Evolutionary conservation across 306 rosid genomes (phyloP).

Genomic region (Cucurbita ficifolia): DNA sequence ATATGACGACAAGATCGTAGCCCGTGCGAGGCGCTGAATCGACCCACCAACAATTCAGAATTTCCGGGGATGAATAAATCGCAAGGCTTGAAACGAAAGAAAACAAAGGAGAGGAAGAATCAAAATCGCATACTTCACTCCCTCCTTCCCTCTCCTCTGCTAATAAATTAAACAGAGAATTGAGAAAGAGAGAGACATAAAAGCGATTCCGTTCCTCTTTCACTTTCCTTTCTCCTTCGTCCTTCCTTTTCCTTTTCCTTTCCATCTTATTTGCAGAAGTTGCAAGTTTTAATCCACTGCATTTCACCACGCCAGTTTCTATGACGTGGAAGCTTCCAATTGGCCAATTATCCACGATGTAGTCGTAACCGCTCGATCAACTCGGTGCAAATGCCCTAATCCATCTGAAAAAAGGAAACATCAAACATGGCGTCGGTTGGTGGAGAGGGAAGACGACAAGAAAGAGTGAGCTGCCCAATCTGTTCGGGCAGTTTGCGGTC

Average conservation of each 20-base stretch:
- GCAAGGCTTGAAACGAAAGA: background rate
- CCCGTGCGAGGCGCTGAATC: conserved; percentile 7
- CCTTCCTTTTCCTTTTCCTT: background rate
- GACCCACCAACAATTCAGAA: conserved; percentile 4
- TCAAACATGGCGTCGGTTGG: conserved; percentile 6
- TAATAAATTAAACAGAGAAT: conserved; percentile 21
- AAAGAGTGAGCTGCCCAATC: background rate
- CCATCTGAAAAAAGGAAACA: background rate
- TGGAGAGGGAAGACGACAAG: background rate
- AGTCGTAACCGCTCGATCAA: background rate
- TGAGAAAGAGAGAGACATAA: conserved; percentile 19
- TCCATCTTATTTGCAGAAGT: background rate
- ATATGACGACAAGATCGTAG: background rate
- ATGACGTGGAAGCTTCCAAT: background rate
- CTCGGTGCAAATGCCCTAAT: background rate
- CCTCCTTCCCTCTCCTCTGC: conserved; percentile 21
- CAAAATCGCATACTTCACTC: conserved; percentile 7
- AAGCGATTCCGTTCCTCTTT: conserved; percentile 18
- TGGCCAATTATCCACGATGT: background rate
- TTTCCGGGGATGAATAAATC: background rate
- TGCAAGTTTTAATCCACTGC: background rate
- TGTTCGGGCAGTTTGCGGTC: conserved; percentile 1
- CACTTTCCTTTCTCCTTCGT: background rate
- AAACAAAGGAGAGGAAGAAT: background rate
- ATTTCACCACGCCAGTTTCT: background rate